Evolutionary conservation across 176 grass and related monocot species (phyloP), one percentile per base, ranked within the genome.

Genomic region (Carex scoparia): DNA sequence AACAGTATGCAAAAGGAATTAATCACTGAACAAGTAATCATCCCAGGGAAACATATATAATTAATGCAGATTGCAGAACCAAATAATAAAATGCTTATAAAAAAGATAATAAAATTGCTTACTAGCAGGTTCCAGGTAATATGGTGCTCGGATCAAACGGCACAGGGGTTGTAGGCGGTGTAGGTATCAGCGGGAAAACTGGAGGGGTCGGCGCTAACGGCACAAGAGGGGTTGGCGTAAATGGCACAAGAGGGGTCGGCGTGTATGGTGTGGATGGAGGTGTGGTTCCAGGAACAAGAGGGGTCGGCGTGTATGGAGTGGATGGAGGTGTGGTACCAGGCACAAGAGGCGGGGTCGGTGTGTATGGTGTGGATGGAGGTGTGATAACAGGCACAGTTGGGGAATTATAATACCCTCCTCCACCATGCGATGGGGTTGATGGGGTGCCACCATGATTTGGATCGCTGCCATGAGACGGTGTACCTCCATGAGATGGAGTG

Each of bases 131-230:
- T 38, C 93, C 93, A 12, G 78, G 79, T 56, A 73, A 88, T 53
- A 90, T 4, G 2, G 64, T 88, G 87, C 93, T 93, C 14, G 94
- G 94, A 73, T 96, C 91, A 83, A 87, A 93, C 0, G 94, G 94
- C n/a, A 79, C 83, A 13, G 94, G 91, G 38, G 89, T 88, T 37
- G 85, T 76, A 14, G 88, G 86, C 44, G 93, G 87, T n/a, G 92
- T 82, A 4, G 90, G 92, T 14, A 83, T 53, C 53, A 86, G 42
- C 15, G 93, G 90, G n/a, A 88, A 57, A 77, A 80, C 80, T 2
- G 93, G 93, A 49, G 85, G 65, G 5, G 90, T 49, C 1, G 90
- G 91, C 15, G 82, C 23, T 14, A 85, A 18, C 0, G 89, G 89
- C 8, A 68, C 79, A 64, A 90, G 33, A 42, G 92, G 89, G 1